These are phyloP conservation scores for Aspergillus sparsus DNA, from an alignment of 495 filamentous ascomycete species.

Conservation along the genomic window DNA sequence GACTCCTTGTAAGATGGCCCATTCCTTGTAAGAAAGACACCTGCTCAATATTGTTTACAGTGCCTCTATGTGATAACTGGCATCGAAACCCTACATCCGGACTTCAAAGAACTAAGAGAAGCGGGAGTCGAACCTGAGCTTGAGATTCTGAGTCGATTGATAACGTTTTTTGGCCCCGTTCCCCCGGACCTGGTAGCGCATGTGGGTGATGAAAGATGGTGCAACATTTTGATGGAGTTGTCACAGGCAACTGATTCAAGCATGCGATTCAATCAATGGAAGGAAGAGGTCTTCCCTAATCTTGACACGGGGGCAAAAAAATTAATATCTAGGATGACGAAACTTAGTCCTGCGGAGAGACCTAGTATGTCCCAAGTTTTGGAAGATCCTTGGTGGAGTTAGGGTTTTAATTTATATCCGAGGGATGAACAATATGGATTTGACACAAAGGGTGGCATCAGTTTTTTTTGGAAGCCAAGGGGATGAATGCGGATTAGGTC, in stretches of 20 bases:
- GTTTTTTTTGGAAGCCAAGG: too few species aligned
- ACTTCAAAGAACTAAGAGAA: background rate
- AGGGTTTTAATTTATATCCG: too few species aligned
- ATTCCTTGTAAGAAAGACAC: background rate
- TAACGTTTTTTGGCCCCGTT: constrained; percentile 3
- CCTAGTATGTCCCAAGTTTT: background rate
- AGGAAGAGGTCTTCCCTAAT: background rate
- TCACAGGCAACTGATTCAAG: background rate
- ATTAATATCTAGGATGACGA: constrained; percentile 2
- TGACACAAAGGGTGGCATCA: too few species aligned
- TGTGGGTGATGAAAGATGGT: background rate
- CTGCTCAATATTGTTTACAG: background rate
- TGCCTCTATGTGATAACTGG: background rate
- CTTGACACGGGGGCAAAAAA: background rate
- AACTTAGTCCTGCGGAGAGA: constrained; percentile 1
- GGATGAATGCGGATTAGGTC: too few species aligned
- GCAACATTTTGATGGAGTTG: too few species aligned
- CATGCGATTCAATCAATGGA: background rate
- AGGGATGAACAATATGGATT: too few species aligned
- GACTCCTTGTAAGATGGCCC: too few species aligned
- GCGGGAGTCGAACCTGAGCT: constrained; percentile 1
- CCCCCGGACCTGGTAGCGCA: background rate
- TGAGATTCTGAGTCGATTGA: background rate
- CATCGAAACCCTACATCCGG: background rate
- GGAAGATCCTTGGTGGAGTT: constrained; percentile 5